These are phyloP conservation scores for Candida succiphila DNA, from an alignment of 805 yeast species.

Conservation along the genomic window DNA sequence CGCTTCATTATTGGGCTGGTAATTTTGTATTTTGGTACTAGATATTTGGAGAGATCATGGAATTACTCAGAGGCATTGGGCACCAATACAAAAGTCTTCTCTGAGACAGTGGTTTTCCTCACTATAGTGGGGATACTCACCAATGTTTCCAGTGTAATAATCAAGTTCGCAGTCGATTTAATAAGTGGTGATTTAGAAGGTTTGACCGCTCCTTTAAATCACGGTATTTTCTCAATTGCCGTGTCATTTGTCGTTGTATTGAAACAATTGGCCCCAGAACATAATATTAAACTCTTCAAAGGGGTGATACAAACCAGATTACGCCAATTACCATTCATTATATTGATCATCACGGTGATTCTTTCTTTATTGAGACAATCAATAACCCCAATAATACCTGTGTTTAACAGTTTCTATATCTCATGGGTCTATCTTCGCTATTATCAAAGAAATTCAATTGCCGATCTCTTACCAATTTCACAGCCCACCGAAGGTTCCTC, in stretches of 20 bases:
- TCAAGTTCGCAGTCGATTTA: constrained; percentile 23
- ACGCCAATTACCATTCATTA: constrained; percentile 51
- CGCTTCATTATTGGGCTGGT: constrained; percentile 30
- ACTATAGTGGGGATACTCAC: constrained; percentile 46
- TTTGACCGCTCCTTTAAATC: constrained; percentile 37
- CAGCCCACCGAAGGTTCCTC: constrained; percentile 33
- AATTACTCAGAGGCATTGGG: constrained; percentile 8
- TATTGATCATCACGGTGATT: constrained; percentile 19
- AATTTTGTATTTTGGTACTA: constrained; percentile 29
- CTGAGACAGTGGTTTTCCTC: constrained; percentile 40
- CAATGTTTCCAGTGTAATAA: constrained; percentile 39
- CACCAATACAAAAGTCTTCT: constrained; percentile 9
- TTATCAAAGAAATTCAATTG: constrained; percentile 40
- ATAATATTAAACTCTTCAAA: constrained; percentile 37
- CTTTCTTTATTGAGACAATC: constrained; percentile 18
- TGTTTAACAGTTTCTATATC: constrained; percentile 47
- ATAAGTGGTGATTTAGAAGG: constrained; percentile 25
- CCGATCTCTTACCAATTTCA: constrained; percentile 27
- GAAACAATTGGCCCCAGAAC: constrained; percentile 51
- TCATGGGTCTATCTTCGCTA: constrained; percentile 77
- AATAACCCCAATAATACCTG: constrained; percentile 46
- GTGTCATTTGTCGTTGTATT: constrained; percentile 48
- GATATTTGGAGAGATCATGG: constrained; percentile 45
- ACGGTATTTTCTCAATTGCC: constrained; percentile 37
- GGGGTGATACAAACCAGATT: constrained; percentile 31